A percentile compares a stretch with the other conserved stretches of the same genome.
phyloP scores from a whole-genome alignment of 2,329 filamentous ascomycete species.

The Xylaria sp. region DNA sequence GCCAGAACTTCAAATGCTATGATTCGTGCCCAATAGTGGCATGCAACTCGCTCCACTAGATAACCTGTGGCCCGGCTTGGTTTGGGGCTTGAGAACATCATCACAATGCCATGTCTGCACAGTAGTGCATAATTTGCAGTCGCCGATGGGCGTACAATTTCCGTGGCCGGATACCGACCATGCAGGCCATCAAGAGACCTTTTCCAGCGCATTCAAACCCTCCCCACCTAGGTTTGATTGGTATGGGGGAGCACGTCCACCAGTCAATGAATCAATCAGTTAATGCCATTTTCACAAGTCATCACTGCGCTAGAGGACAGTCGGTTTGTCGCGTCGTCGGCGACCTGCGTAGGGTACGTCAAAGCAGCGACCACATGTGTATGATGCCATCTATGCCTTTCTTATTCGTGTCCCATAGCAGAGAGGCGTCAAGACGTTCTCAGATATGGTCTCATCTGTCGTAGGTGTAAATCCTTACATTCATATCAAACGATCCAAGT shows the following conservation, averaged over 20 bases:
- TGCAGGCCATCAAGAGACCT: slow-evolving; percentile 19
- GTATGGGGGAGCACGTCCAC: slow-evolving; percentile 1
- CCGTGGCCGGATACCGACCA: slow-evolving; percentile 29
- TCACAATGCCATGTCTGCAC: not conserved
- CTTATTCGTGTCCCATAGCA: slow-evolving; percentile 18
- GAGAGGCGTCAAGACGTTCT: not conserved
- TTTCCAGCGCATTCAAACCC: slow-evolving; percentile 12
- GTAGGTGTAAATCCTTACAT: no score
- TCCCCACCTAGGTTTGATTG: slow-evolving; percentile 24
- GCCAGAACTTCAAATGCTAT: slow-evolving; percentile 7
- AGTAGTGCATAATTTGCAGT: slow-evolving; percentile 16
- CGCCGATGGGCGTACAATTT: slow-evolving; percentile 25
- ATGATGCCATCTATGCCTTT: slow-evolving; percentile 11
- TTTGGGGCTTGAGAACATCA: slow-evolving; percentile 16
- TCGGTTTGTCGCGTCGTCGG: slow-evolving; percentile 21
- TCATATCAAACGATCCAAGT: slow-evolving; percentile 7
- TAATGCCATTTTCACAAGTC: no score
- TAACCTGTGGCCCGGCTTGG: slow-evolving; percentile 11
- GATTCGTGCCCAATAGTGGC: slow-evolving; percentile 18
- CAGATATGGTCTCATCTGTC: not conserved
- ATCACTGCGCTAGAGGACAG: no score
- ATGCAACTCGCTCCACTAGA: slow-evolving; percentile 13
- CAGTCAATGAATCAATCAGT: not conserved
- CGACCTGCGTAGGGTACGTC: slow-evolving; percentile 14
- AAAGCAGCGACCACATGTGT: slow-evolving; percentile 13